These are phyloP conservation scores for Aspergillus novoparasiticus DNA, from an alignment of 2,329 filamentous ascomycete genomes.

Conservation along the genomic window DNA sequence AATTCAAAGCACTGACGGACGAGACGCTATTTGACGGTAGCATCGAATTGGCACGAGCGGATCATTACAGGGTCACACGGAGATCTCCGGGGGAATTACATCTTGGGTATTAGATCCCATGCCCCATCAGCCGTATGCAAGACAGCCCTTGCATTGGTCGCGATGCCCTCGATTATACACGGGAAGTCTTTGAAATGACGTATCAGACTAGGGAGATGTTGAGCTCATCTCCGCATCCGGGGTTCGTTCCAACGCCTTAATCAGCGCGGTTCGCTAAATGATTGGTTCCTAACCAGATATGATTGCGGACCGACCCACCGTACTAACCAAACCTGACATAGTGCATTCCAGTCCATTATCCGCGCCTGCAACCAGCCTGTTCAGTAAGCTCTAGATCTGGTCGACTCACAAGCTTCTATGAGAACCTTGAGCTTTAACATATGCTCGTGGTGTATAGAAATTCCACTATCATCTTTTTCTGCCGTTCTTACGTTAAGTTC, in stretches of 20 bases:
- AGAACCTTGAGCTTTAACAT: no score
- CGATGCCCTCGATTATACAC: no score
- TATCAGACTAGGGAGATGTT: background rate
- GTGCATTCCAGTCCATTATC: background rate
- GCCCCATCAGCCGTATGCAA: background rate
- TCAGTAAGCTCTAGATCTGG: no score
- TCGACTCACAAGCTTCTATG: no score
- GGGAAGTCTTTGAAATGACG: background rate
- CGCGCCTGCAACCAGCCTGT: background rate
- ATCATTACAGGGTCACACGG: background rate
- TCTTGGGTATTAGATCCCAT: background rate
- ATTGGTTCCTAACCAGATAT: background rate
- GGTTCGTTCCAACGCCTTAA: background rate
- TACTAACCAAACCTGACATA: background rate
- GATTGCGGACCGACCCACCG: background rate
- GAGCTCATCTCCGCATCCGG: background rate
- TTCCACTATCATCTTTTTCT: background rate
- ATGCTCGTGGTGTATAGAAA: no score
- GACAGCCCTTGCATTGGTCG: background rate
- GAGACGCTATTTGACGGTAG: background rate
- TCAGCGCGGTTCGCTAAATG: background rate
- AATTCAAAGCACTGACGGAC: background rate
- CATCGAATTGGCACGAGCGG: background rate
- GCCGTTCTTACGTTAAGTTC: background rate
- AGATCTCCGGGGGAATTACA: background rate